Conservation (phyloP, 1,139 yeast genomes). For the Suhomyces bolitotheri region DNA sequence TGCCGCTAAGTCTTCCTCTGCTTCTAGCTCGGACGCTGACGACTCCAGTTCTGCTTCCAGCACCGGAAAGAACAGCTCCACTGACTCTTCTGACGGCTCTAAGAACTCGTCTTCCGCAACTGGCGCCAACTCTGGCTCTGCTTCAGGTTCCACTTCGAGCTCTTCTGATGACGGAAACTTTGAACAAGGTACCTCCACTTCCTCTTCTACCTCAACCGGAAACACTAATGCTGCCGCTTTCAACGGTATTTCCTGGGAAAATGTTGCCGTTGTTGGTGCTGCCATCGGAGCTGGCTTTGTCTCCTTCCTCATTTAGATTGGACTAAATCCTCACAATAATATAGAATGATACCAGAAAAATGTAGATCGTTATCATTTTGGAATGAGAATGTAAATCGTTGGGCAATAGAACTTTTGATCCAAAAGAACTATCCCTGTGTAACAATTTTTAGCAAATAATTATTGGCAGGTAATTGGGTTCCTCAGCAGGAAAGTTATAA, state of each 20-base stretch:
- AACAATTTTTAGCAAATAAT: too few relatives aligned
- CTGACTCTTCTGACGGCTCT: not conserved
- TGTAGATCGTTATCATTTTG: too few relatives aligned
- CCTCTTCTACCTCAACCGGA: constrained; percentile 10
- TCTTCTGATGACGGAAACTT: constrained; percentile 19
- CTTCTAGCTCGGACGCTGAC: constrained; percentile 8
- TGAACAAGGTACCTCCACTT: constrained; percentile 10
- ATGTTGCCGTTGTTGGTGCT: constrained; percentile 18
- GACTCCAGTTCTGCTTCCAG: constrained; percentile 7
- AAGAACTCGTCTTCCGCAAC: not conserved
- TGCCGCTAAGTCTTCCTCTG: constrained; percentile 8
- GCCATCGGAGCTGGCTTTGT: constrained; percentile 25
- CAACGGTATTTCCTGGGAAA: constrained; percentile 2
- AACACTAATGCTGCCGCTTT: constrained; percentile 13
- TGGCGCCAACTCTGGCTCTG: not conserved
- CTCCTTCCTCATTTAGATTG: constrained; percentile 10
- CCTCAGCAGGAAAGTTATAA: too few relatives aligned
- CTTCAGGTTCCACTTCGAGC: constrained; percentile 10
- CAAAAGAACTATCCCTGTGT: too few relatives aligned
- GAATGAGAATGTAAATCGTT: too few relatives aligned
- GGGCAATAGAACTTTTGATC: too few relatives aligned
- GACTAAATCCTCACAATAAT: too few relatives aligned
- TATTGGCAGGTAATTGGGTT: too few relatives aligned
- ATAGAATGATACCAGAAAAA: too few relatives aligned
- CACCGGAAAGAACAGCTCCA: not conserved